Evolutionary conservation across 176 grass and related monocot species (phyloP), one percentile per base, ranked within the genome.

Genomic region (Chloris gayana): DNA sequence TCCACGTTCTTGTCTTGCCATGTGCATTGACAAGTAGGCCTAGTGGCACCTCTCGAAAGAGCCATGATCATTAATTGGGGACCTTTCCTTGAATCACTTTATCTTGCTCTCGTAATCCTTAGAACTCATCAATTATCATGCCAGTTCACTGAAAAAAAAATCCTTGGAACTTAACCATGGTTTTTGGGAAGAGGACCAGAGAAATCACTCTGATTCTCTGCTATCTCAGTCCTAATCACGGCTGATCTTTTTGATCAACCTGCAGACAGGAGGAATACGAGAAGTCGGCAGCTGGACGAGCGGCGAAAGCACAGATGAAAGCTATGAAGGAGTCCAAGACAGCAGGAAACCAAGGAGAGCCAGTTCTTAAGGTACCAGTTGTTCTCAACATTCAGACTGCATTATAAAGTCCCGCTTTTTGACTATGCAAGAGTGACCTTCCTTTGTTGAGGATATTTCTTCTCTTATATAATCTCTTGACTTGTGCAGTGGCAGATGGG

Each of bases 401-500:
- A 72, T 26, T 54, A 12, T 77, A 13, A 65, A 12, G 11, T 25
- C 8, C n/a, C 35, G 7, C 35, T 12, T 51, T 80, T 35, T 53
- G 51, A 41, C 30, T n/a, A 7, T 50, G 49, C 41, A 37, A 29
- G 49, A 35, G 35, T 76, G 3, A 67, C 12, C 1, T 80, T 81
- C 59, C 14, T 74, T 60, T 86, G 9, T 17, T 66, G 13, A 21
- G 27, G 57, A 25, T 49, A 32, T 81, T 86, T 33, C 65, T 86
- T 33, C 65, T 65, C 25, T 39, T 80, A 59, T 80, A 66, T 41
- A 29, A 45, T 58, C 18, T 73, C 74, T 74, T 93, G 53, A 49
- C 80, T 83, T 29, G 27, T 91, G 78, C 86, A 97, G 94, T 93
- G 94, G 94, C 94, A 97, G 80, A 87, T 97, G 91, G 94, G 94